Base-by-base conservation (phyloP, 2,329 filamentous ascomycete species). In the Botryosphaeria dothidea region DNA sequence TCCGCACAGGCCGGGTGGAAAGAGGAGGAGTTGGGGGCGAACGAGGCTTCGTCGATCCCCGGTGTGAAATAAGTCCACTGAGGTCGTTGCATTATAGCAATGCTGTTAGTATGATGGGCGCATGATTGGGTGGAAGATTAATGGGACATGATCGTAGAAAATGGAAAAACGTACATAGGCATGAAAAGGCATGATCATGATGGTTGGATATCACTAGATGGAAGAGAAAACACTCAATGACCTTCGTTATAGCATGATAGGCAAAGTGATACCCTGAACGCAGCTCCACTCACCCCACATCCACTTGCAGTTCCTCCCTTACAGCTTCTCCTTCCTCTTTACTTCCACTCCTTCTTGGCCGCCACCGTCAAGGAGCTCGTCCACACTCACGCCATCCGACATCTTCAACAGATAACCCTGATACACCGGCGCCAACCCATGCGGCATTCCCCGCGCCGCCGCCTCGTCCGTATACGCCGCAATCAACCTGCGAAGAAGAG, bases 21-120 rank as follows among this genome's bases (percentile, higher is more conserved):
- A 73, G 77, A 80, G 72, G 69, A 85, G 74, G 82, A 84, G 68
- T 68, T 83, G 64, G 82, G 81, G 48, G 75, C 76, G 48, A 81
- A 81, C 56, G 80, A 81, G 67, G 79, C 78, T 48, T 80, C 79
- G 46, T 83, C 83, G 11, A 79, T 79, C 62, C 74, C 76, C 6
- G 77, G 77, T 11, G 77, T 79, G 6, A 69, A 67, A 67, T 74
- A n/a, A 63, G 3, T 29, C 19, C 0, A 2, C 13, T 23, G 45
- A 25, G 46, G 31, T 38, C 25, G 21, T 54, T 34, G 31, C 31
- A 34, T 41, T 4, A 41, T 15, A 34, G 13, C 2, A 5, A 23
- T 11, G 17, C 25, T 9, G 29, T 15, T 17, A 6, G 17, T 31
- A 46, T 31, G 23, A 60, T 9, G 27, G 27, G 27, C 31, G 38